Percentiles rank a stretch among this genome's conserved stretches.
phyloP scores from a whole-genome alignment of 2,329 filamentous ascomycete species.

The Cytospora schulzeri region DNA sequence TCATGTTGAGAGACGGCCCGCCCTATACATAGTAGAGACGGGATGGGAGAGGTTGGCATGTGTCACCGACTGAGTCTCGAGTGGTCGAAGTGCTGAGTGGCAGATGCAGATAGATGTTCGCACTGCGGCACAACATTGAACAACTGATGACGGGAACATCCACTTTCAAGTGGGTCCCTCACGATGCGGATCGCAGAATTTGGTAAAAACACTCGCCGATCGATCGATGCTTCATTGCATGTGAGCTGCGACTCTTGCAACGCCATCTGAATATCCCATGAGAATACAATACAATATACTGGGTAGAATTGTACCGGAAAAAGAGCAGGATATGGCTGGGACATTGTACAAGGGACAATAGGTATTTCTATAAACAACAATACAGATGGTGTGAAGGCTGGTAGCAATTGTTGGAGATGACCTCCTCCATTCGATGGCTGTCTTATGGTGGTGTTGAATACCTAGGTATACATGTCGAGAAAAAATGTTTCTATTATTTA shows the following conservation, averaged over 20 bases:
- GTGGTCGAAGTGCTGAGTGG: not conserved
- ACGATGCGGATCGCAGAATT: conserved; percentile 15
- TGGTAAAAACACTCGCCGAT: conserved; percentile 16
- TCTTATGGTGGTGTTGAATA: too few species aligned
- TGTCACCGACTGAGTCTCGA: too few species aligned
- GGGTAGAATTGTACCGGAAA: not conserved
- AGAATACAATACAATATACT: not conserved
- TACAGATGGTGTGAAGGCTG: not conserved
- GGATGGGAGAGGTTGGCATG: too few species aligned
- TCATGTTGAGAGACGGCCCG: not conserved
- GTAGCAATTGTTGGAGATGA: not conserved
- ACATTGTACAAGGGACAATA: not conserved
- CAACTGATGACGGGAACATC: conserved; percentile 10
- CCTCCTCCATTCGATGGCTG: not conserved
- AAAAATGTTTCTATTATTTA: conserved; percentile 6
- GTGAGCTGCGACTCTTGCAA: conserved; percentile 4
- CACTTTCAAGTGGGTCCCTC: conserved; percentile 11
- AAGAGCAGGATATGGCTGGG: not conserved
- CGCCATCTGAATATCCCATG: not conserved
- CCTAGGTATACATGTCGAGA: not conserved
- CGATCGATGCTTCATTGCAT: conserved; percentile 3
- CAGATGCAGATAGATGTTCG: too few species aligned
- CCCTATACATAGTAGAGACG: too few species aligned
- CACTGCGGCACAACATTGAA: not conserved
- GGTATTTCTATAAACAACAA: not conserved